Base-by-base conservation (phyloP, 2,329 filamentous ascomycete species). In the Colletotrichum zoysiae region DNA sequence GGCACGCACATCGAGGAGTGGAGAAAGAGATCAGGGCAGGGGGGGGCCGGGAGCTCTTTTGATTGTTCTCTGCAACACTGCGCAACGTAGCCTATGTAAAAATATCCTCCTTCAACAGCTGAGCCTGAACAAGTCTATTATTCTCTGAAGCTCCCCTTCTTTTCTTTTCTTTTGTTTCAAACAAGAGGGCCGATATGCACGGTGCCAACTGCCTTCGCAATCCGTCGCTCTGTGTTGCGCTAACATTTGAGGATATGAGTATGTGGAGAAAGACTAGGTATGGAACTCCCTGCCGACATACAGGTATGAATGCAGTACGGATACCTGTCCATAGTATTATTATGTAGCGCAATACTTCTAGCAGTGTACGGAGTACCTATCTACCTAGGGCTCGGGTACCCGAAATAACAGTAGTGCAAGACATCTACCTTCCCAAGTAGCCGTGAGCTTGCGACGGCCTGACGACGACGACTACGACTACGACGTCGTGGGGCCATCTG, bases 21-120 rank as follows among this genome's bases (percentile, higher is more conserved):
- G 63, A 59, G 63, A 59, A 42, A 20, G 30, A 50, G 60, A 33
- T 23, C 26, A 60, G 42, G 58, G 59, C 44, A 35, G 50, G 50
- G n/a, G 20, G 26, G n/a, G 20, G 26, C 16, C 12, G 53, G 53
- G 11, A 30, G 33, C 33, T n/a, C 33, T 56, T 30, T 30, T 3
- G 30, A 4, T 30, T 12, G 33, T 56, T 56, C 40, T 56, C 55
- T 57, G 14, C 55, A 57, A 57, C 35, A 40, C 55, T 40, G 55
- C 35, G 23, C 23, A 26, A 16, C 23, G 11, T 26, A 14, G 48
- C 23, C 48, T 30, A 30, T 3, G 30, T 30, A 30, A 30, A 30
- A 4, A 30, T 26, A 26, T 26, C n/a, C 46, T 23, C 46, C 42
- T n/a, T 30, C 26, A 42, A 8, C n/a, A 63, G 44, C 46, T 62